These are phyloP conservation scores for Pseudogymnoascus sp. DNA, from an alignment of 2,329 filamentous ascomycete species.

Conservation along the genomic window DNA sequence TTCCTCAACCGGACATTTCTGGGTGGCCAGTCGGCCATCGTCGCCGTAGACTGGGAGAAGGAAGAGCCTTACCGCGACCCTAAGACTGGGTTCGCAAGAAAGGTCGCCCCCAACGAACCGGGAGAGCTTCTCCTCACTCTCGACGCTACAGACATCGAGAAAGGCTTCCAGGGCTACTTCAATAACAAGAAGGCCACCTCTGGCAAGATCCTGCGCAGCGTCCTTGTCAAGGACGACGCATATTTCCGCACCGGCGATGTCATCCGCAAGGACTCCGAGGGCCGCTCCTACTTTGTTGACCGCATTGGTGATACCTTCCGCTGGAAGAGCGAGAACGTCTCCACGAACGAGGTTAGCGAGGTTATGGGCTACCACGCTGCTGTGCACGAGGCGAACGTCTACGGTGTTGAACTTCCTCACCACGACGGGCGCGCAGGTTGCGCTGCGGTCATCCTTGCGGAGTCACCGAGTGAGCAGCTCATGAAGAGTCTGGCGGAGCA, in stretches of 20 bases:
- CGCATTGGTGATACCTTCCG: conserved; percentile 71
- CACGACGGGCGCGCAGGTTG: conserved; percentile 82
- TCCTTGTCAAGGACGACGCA: conserved; percentile 67
- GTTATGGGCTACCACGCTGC: conserved; percentile 57
- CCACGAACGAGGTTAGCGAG: conserved; percentile 73
- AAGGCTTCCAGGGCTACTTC: conserved; percentile 75
- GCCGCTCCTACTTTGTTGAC: conserved; percentile 72
- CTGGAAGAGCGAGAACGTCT: conserved; percentile 79
- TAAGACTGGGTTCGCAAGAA: conserved; percentile 59
- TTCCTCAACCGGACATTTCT: conserved; percentile 49
- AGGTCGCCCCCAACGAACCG: conserved; percentile 49
- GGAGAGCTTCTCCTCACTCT: conserved; percentile 72
- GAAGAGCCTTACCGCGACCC: conserved; percentile 61
- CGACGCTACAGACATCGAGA: conserved; percentile 53
- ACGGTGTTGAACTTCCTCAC: conserved; percentile 69
- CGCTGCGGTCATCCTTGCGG: conserved; percentile 56
- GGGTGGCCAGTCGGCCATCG: conserved; percentile 45
- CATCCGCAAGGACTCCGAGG: conserved; percentile 60
- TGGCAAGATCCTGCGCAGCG: conserved; percentile 65
- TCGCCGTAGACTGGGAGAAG: conserved; percentile 63
- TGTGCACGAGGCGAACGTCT: conserved; percentile 75
- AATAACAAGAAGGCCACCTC: conserved; percentile 62
- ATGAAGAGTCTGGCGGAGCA: conserved; percentile 56
- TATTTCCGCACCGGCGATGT: conserved; percentile 84
- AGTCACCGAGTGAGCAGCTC: conserved; percentile 36